phyloP scores from a whole-genome alignment of 805 yeast species.

The Candida verbasci region DNA sequence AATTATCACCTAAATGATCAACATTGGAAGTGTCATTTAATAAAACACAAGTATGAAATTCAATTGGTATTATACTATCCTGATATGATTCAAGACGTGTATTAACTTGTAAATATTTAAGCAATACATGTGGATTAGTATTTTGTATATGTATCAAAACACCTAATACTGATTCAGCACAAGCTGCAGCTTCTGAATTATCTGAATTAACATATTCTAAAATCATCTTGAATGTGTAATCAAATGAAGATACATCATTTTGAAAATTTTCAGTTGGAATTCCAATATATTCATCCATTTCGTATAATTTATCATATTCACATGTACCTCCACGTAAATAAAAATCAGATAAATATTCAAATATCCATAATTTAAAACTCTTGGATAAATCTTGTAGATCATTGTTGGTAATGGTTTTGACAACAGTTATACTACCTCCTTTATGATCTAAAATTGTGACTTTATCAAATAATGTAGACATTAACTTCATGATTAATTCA shows the following conservation, averaged over 20 bases:
- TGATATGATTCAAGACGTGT: slow-evolving; percentile 12
- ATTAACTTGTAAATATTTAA: slow-evolving; percentile 19
- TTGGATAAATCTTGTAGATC: slow-evolving; percentile 7
- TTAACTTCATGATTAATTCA: neutral
- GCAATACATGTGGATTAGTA: slow-evolving; percentile 12
- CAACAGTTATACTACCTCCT: slow-evolving; percentile 4
- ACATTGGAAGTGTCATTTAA: slow-evolving; percentile 18
- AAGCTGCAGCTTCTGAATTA: slow-evolving; percentile 16
- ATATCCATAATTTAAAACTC: slow-evolving; percentile 19
- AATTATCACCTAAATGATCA: slow-evolving; percentile 10
- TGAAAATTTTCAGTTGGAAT: slow-evolving; percentile 11
- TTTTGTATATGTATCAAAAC: slow-evolving; percentile 27
- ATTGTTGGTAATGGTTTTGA: slow-evolving; percentile 6
- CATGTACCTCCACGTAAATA: slow-evolving; percentile 17
- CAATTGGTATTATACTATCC: slow-evolving; percentile 25
- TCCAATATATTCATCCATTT: slow-evolving; percentile 7
- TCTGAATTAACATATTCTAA: slow-evolving; percentile 11
- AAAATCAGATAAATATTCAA: slow-evolving; percentile 17
- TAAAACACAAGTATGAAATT: slow-evolving; percentile 29
- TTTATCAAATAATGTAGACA: slow-evolving; percentile 7
- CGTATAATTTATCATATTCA: slow-evolving; percentile 9
- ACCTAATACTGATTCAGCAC: slow-evolving; percentile 40
- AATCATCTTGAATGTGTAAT: slow-evolving; percentile 23
- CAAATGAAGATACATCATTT: slow-evolving; percentile 11
- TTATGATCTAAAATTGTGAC: slow-evolving; percentile 5